Evolutionary conservation across 2,329 filamentous ascomycete genomes (phyloP), one percentile per base, ranked within the genome.

Genomic region (Ustulina deusta): DNA sequence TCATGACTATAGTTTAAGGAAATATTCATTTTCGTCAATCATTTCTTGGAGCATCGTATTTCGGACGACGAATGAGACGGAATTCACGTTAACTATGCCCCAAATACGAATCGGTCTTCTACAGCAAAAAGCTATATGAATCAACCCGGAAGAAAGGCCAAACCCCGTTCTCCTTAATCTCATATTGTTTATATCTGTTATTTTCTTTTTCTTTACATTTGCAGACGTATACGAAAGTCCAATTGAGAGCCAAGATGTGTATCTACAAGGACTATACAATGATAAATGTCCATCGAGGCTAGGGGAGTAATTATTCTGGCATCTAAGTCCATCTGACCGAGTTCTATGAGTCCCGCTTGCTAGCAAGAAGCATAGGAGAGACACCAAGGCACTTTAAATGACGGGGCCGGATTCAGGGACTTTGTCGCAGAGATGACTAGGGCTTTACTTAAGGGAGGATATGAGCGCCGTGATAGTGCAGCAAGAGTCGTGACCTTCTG

Each of bases 371-470:
- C 82, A 0, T 87, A 85, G 84, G 85, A 88, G 73, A 82, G 86
- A 11, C 82, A 81, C 27, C 81, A 86, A 7, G 85, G 85, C 4
- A 88, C 85, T 0, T 86, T 88, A 10, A 82, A 86, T 57, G 86
- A 88, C 71, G 85, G 88, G 76, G 87, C 83, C 1, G 85, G 88
- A 63, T 85, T 87, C 1, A 87, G 88, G 85, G 82, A 82, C 36
- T 80, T 85, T 52, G 86, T 82, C 1, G 81, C 84, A 1, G 78
- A 81, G 58, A 88, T 88, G 56, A 79, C 82, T 2, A 78, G 79
- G 15, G 85, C 88, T 71, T 76, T 87, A 7, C 80, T 83, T n/a
- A 77, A 79, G 1, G 74, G 86, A 86, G 71, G 81, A 83, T 2
- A 79, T 83, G 40, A 80, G 85, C 2, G 88, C 34, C 87, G 88